Conservation (phyloP, 1,284 basidiomycete genomes). For the Schizophyllum commune region DNA sequence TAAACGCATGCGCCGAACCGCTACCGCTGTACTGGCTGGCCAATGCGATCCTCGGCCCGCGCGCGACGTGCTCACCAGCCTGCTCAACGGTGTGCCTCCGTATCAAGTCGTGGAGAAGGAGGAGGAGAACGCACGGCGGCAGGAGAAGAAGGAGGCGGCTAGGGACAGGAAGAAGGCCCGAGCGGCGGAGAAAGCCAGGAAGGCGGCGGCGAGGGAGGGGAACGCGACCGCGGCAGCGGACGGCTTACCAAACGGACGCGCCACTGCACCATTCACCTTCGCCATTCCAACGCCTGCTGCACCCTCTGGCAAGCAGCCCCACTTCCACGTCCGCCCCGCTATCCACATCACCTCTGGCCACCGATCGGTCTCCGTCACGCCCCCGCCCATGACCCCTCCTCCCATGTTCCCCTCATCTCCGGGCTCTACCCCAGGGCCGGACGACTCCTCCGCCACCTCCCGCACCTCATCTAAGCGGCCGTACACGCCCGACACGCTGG, state of each 20-base stretch:
- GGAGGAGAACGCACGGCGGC: conserved; percentile 42
- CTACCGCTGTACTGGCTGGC: conserved; percentile 67
- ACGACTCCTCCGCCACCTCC: conserved; percentile 62
- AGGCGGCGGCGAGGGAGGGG: conserved; percentile 14
- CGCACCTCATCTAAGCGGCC: conserved; percentile 72
- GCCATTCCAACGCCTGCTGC: conserved; percentile 21
- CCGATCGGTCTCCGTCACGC: conserved; percentile 65
- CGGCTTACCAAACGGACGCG: conserved; percentile 17
- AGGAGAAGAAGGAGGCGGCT: conserved; percentile 44
- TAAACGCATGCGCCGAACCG: conserved; percentile 57
- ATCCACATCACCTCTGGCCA: conserved; percentile 61
- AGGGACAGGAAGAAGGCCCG: conserved; percentile 36
- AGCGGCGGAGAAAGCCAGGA: conserved; percentile 21
- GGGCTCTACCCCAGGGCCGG: conserved; percentile 64
- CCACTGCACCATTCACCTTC: conserved; percentile 12
- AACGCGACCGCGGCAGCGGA: conserved; percentile 11
- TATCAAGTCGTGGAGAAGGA: conserved; percentile 56
- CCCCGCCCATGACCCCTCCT: conserved; percentile 56
- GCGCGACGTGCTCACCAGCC: conserved; percentile 68
- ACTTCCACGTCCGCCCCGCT: conserved; percentile 23
- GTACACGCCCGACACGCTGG: conserved; percentile 48
- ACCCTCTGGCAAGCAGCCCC: conserved; percentile 25
- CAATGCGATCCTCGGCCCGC: conserved; percentile 56
- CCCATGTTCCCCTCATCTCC: conserved; percentile 52
- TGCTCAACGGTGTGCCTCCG: conserved; percentile 64